These are phyloP conservation scores for Aspergillus aculeatinus DNA, from an alignment of 2,329 filamentous ascomycete species.

Conservation along the genomic window DNA sequence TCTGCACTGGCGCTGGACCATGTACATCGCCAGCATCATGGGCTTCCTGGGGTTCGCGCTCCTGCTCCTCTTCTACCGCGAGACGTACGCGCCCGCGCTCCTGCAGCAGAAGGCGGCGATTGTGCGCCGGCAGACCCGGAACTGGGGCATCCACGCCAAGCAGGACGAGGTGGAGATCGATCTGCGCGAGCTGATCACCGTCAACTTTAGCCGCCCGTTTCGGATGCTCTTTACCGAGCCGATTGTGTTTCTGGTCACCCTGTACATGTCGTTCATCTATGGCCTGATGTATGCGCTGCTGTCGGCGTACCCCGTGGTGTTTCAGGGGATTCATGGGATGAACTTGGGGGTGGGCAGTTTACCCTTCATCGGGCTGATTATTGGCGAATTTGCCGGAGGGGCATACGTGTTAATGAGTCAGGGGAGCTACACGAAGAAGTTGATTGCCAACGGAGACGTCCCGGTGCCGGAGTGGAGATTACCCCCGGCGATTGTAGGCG, in stretches of 20 bases:
- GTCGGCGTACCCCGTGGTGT: slow-evolving; percentile 30
- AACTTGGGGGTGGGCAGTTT: slow-evolving; percentile 29
- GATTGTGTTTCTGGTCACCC: slow-evolving; percentile 34
- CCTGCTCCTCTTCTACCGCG: slow-evolving; percentile 47
- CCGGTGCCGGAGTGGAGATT: slow-evolving; percentile 37
- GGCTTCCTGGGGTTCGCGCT: slow-evolving; percentile 47
- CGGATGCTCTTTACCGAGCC: slow-evolving; percentile 43
- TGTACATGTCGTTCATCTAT: slow-evolving; percentile 34
- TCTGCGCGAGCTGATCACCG: slow-evolving; percentile 46
- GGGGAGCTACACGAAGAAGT: slow-evolving; percentile 29
- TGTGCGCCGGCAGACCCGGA: slow-evolving; percentile 53
- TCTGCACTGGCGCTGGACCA: slow-evolving; percentile 54
- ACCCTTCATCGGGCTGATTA: slow-evolving; percentile 30
- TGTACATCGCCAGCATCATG: slow-evolving; percentile 55
- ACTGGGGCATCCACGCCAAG: slow-evolving; percentile 60
- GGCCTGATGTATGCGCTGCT: slow-evolving; percentile 32
- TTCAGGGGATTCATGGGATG: slow-evolving; percentile 27
- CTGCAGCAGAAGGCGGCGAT: slow-evolving; percentile 43
- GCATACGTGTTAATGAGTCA: slow-evolving; percentile 29
- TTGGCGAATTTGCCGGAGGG: slow-evolving; percentile 31
- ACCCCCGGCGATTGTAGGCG: slow-evolving; percentile 32
- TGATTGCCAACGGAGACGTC: slow-evolving; percentile 30
- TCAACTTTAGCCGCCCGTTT: slow-evolving; percentile 49
- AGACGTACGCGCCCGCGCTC: slow-evolving; percentile 52
- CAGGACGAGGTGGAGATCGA: slow-evolving; percentile 54